phyloP scores from a whole-genome alignment of 148 eudicot genomes.

The Mesembryanthemum crystallinum region DNA sequence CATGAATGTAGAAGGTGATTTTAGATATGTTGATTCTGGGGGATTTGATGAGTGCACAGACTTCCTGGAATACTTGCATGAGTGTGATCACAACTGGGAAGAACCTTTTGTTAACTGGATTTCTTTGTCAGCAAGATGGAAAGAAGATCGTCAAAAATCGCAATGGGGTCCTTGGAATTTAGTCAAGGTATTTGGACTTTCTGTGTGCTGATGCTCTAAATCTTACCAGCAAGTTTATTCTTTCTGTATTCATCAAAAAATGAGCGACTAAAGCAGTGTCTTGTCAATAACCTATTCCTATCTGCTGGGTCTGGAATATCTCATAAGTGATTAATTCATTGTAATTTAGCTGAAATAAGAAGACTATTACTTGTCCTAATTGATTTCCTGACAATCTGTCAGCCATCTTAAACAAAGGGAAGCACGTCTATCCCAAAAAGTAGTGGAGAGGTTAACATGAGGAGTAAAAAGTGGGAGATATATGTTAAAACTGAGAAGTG shows the following conservation, averaged over 20 bases:
- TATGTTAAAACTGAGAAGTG: neutral
- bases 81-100: constrained; percentile 75
- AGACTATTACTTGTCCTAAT: neutral
- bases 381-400: neutral
- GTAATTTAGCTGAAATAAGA: neutral
- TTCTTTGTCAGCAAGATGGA: constrained; percentile 55
- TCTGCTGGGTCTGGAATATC: neutral
- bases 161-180: constrained; percentile 84
- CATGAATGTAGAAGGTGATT: constrained; percentile 92
- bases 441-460: neutral
- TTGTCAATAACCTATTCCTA: neutral
- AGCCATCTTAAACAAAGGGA: neutral
- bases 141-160: constrained; percentile 53
- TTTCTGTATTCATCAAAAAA: neutral
- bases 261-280: neutral
- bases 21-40: constrained; percentile 82
- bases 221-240: neutral
- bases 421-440: neutral
- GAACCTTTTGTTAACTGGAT: constrained; percentile 76
- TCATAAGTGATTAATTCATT: neutral
- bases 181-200: constrained; percentile 60
- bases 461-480: neutral
- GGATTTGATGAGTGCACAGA: constrained; percentile 84
- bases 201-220: neutral
- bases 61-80: constrained; percentile 74